Conservation (phyloP, 257 asterid species). For the Paulownia fortunei region DNA sequence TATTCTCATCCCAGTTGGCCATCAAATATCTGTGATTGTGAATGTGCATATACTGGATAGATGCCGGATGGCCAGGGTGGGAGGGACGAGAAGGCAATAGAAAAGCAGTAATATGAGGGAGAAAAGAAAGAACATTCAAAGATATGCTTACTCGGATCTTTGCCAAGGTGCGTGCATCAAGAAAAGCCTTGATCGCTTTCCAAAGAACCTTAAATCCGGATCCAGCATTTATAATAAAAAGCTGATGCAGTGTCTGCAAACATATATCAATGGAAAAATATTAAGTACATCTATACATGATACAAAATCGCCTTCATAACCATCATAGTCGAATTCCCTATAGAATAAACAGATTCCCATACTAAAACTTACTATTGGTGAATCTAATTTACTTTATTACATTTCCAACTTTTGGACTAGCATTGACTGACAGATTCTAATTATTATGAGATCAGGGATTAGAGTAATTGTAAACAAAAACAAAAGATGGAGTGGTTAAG, state of each 20-base stretch:
- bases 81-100: neutral
- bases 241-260: slow-evolving; percentile 70
- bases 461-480: neutral
- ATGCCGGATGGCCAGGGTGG: neutral
- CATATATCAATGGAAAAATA: neutral
- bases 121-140: neutral
- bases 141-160: slow-evolving; percentile 60
- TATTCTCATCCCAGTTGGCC: neutral
- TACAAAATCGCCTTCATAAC: neutral
- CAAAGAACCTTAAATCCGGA: slow-evolving; percentile 70
- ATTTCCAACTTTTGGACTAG: no score
- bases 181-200: slow-evolving; percentile 69
- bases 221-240: slow-evolving; percentile 74
- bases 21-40: neutral
- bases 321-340: no score
- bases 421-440: no score
- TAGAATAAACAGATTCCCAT: neutral
- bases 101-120: neutral
- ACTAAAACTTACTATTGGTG: no score
- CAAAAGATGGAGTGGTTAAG: neutral
- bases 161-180: slow-evolving; percentile 70
- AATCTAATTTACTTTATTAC: no score
- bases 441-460: no score
- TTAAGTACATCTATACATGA: neutral
- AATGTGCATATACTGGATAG: neutral